phyloP scores from a whole-genome alignment of 164 flowering plant species.

The Litsea cubeba region DNA sequence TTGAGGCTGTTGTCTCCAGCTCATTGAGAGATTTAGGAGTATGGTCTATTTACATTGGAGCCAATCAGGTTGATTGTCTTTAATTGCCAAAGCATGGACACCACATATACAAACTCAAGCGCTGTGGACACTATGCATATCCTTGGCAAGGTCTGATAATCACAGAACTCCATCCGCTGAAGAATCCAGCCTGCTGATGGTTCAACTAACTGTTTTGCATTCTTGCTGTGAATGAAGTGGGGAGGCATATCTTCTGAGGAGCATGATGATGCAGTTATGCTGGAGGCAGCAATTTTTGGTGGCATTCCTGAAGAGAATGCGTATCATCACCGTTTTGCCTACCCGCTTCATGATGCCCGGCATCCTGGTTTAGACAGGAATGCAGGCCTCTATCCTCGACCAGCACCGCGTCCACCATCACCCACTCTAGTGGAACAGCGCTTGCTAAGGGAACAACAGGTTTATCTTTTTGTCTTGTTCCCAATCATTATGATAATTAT shows the following conservation, averaged over 20 bases:
- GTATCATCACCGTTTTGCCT: slow-evolving; percentile 37
- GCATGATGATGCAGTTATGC: slow-evolving; percentile 99
- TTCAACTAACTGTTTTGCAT: slow-evolving; percentile 1
- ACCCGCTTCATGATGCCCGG: slow-evolving; percentile 33
- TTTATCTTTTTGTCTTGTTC: slow-evolving; percentile 15
- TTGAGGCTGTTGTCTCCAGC: too few relatives aligned
- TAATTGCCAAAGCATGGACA: not conserved
- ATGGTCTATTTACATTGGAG: not conserved
- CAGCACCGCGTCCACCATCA: slow-evolving; percentile 78
- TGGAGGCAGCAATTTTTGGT: slow-evolving; percentile 99
- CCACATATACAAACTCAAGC: not conserved
- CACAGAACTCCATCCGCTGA: not conserved
- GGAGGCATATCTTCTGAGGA: slow-evolving; percentile 95
- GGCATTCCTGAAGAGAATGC: slow-evolving; percentile 71
- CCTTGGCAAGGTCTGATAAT: not conserved
- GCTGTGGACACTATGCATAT: not conserved
- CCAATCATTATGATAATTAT: not conserved
- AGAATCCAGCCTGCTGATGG: not conserved
- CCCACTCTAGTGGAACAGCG: slow-evolving; percentile 86
- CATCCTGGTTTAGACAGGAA: not conserved
- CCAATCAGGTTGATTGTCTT: not conserved
- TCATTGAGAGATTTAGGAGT: too few relatives aligned
- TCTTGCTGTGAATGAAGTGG: slow-evolving; percentile 49
- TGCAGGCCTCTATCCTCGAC: slow-evolving; percentile 30
- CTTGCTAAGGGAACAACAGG: slow-evolving; percentile 88